phyloP scores from a whole-genome alignment of 1,284 basidiomycete genomes.

The Ganoderma sinense region DNA sequence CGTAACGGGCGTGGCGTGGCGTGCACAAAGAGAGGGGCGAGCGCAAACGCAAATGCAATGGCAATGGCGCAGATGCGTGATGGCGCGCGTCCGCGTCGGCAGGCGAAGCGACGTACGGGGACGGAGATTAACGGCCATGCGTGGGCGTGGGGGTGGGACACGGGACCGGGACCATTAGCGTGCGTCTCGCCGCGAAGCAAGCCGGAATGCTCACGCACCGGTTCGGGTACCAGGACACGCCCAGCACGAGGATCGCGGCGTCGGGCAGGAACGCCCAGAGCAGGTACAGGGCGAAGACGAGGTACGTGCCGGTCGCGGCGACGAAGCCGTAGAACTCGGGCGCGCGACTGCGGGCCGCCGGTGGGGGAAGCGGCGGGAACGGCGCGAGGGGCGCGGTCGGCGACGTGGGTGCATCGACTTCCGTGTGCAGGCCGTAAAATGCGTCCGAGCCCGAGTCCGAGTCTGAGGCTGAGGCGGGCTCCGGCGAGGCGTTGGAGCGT shows the following conservation, averaged over 20 bases:
- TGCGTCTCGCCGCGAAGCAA: neutral
- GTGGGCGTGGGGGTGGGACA: slow-evolving; percentile 5
- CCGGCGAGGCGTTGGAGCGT: neutral
- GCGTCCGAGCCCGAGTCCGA: slow-evolving; percentile 7
- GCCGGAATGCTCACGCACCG: slow-evolving; percentile 56
- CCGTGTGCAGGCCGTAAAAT: neutral
- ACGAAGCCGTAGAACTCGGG: slow-evolving; percentile 91
- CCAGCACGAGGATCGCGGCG: slow-evolving; percentile 63
- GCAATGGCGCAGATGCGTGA: neutral
- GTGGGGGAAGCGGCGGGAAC: slow-evolving; percentile 51
- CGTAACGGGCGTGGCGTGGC: neutral
- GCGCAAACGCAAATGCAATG: neutral
- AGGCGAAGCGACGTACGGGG: slow-evolving; percentile 4
- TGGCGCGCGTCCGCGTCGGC: neutral
- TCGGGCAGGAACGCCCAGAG: slow-evolving; percentile 67
- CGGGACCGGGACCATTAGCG: slow-evolving; percentile 10
- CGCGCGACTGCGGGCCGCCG: slow-evolving; percentile 63
- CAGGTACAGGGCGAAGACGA: slow-evolving; percentile 75
- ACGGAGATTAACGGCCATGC: slow-evolving; percentile 32
- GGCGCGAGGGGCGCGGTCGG: slow-evolving; percentile 61
- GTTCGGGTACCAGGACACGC: slow-evolving; percentile 89
- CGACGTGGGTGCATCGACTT: slow-evolving; percentile 49
- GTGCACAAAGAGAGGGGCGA: neutral
- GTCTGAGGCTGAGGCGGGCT: slow-evolving; percentile 1
- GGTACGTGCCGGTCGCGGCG: slow-evolving; percentile 80